These are phyloP conservation scores for Musa beccarii DNA, from an alignment of 176 grass and related monocot genomes.

Conservation along the genomic window DNA sequence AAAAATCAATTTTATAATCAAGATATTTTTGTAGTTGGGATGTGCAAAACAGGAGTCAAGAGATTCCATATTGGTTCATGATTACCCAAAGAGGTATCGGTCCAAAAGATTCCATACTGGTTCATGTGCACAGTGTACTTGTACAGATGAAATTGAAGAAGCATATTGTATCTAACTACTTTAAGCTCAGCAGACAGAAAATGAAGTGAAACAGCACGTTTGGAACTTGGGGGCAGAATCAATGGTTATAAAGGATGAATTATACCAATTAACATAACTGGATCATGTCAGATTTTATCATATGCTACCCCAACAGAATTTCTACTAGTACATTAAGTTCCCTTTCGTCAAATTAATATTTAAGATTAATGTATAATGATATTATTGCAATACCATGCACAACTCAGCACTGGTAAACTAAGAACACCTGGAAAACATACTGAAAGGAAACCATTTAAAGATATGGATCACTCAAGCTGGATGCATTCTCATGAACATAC, in stretches of 20 bases:
- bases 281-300: neutral
- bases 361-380: neutral
- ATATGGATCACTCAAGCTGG: neutral
- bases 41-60: too few relatives aligned
- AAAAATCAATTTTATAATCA: too few relatives aligned
- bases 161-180: neutral
- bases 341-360: neutral
- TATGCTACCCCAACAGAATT: neutral
- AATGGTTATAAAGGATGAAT: neutral
- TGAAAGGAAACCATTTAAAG: neutral
- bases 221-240: neutral
- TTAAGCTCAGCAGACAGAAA: neutral
- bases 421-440: neutral
- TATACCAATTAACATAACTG: neutral
- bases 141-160: neutral
- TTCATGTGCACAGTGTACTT: neutral
- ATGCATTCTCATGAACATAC: conserved; percentile 22
- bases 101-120: too few relatives aligned
- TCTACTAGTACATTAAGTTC: neutral
- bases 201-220: neutral
- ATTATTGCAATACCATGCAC: neutral
- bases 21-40: too few relatives aligned
- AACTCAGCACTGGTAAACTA: neutral
- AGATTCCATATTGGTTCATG: too few relatives aligned
- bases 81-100: too few relatives aligned